Percentiles rank a stretch among this genome's conserved stretches.
These are phyloP conservation scores for Mycena leptocephala DNA, from an alignment of 768 basidiomycete species.

Conservation along the genomic window DNA sequence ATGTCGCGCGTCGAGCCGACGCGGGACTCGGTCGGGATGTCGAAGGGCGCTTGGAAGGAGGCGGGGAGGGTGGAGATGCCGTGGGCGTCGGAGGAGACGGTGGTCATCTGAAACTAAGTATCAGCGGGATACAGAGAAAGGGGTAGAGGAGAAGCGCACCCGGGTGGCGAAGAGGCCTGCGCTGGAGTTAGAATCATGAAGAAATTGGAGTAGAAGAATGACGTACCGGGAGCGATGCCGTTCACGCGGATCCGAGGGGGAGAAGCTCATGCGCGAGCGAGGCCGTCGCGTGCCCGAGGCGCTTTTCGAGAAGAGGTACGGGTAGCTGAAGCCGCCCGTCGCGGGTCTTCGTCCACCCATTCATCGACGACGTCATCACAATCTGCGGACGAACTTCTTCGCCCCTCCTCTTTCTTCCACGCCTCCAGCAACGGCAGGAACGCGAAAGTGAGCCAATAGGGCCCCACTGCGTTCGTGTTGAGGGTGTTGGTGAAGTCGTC, in stretches of 20 bases:
- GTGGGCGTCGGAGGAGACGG: constrained; percentile 40
- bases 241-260: constrained; percentile 65
- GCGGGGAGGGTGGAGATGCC: constrained; percentile 44
- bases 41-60: constrained; percentile 42
- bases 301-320: constrained; percentile 65
- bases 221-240: constrained; percentile 61
- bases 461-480: constrained; percentile 60
- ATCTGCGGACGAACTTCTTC: constrained; percentile 63
- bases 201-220: not conserved
- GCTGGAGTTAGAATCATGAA: not conserved
- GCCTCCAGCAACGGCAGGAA: constrained; percentile 68
- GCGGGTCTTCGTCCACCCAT: constrained; percentile 67
- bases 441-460: constrained; percentile 73
- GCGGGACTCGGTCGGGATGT: constrained; percentile 50
- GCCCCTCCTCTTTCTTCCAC: constrained; percentile 55
- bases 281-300: constrained; percentile 64
- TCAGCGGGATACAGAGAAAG: not conserved
- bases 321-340: constrained; percentile 57
- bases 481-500: constrained; percentile 55
- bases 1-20: constrained; percentile 60
- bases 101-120: constrained; percentile 45
- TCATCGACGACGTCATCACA: constrained; percentile 68
- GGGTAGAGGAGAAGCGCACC: constrained; percentile 18
- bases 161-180: constrained; percentile 52
- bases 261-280: constrained; percentile 65